A percentile compares a stretch with the other conserved stretches of the same genome.
Conservation (phyloP, 768 basidiomycete genomes). For the Tricholoma saponaceum region DNA sequence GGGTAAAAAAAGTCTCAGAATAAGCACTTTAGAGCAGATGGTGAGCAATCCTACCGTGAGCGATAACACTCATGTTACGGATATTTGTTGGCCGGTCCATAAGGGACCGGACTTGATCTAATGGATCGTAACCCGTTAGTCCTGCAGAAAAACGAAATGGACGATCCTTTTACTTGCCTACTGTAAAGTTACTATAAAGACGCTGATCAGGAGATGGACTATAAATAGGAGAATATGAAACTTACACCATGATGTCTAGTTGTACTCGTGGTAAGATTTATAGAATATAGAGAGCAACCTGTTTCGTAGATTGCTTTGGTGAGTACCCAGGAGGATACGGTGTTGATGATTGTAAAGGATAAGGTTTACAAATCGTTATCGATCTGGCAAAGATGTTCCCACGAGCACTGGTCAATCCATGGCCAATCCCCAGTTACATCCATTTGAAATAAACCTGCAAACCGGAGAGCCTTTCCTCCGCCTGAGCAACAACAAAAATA, state of each 20-base stretch:
- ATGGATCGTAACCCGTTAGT: slow-evolving; percentile 5
- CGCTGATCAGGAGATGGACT: slow-evolving; percentile 23
- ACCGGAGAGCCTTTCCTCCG: background rate
- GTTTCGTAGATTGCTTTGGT: slow-evolving; percentile 26
- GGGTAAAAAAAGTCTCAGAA: slow-evolving; percentile 7
- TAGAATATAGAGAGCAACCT: slow-evolving; percentile 21
- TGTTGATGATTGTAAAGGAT: slow-evolving; percentile 33
- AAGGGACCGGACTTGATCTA: slow-evolving; percentile 83
- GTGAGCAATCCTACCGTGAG: slow-evolving; percentile 62
- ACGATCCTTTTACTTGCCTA: slow-evolving; percentile 50
- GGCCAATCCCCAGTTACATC: background rate
- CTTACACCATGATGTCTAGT: slow-evolving; percentile 80
- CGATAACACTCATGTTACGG: slow-evolving; percentile 93
- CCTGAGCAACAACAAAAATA: background rate
- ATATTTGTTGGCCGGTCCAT: slow-evolving; percentile 93
- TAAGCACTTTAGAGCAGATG: slow-evolving; percentile 3
- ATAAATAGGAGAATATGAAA: slow-evolving; percentile 19
- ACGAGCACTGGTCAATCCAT: background rate
- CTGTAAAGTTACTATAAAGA: slow-evolving; percentile 76
- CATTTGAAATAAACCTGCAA: background rate
- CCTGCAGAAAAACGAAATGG: background rate
- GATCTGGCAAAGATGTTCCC: background rate
- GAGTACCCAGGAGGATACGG: background rate
- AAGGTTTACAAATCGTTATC: slow-evolving; percentile 26
- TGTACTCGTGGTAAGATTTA: slow-evolving; percentile 24